phyloP scores from a whole-genome alignment of 2,329 filamentous ascomycete species.

The Ceratocystis destructans region DNA sequence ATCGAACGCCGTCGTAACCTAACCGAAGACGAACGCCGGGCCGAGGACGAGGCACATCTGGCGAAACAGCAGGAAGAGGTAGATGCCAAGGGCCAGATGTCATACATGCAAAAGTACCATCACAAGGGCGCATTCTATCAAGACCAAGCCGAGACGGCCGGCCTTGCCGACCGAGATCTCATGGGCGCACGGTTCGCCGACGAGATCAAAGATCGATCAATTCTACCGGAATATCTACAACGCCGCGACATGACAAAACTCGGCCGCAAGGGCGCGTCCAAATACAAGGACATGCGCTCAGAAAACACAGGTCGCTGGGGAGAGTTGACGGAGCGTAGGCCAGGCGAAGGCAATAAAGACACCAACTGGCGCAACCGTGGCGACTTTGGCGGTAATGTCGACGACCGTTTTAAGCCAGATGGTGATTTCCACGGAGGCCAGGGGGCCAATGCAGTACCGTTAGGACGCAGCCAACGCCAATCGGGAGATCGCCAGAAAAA shows the following conservation, averaged over 20 bases:
- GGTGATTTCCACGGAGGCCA: constrained; percentile 36
- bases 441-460: constrained; percentile 56
- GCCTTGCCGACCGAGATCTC: constrained; percentile 65
- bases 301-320: constrained; percentile 91
- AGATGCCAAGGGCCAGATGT: constrained; percentile 63
- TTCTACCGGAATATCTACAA: constrained; percentile 82
- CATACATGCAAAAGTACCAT: constrained; percentile 89
- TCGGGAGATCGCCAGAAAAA: constrained; percentile 24
- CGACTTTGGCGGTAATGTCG: constrained; percentile 30
- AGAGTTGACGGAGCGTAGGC: constrained; percentile 39
- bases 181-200: constrained; percentile 76
- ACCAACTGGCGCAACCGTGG: constrained; percentile 23
- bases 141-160: constrained; percentile 61
- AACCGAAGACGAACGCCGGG: constrained; percentile 69
- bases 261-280: constrained; percentile 79
- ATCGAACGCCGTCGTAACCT: constrained; percentile 78
- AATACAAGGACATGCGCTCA: constrained; percentile 72
- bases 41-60: constrained; percentile 69
- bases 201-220: constrained; percentile 66
- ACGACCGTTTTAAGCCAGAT: constrained; percentile 57
- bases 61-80: constrained; percentile 69
- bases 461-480: constrained; percentile 44
- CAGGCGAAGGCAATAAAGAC: constrained; percentile 25
- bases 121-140: constrained; percentile 95
- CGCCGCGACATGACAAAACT: constrained; percentile 87